Evolutionary conservation across 805 yeast genomes (phyloP).

Genomic region (Ogataea paraovalis): DNA sequence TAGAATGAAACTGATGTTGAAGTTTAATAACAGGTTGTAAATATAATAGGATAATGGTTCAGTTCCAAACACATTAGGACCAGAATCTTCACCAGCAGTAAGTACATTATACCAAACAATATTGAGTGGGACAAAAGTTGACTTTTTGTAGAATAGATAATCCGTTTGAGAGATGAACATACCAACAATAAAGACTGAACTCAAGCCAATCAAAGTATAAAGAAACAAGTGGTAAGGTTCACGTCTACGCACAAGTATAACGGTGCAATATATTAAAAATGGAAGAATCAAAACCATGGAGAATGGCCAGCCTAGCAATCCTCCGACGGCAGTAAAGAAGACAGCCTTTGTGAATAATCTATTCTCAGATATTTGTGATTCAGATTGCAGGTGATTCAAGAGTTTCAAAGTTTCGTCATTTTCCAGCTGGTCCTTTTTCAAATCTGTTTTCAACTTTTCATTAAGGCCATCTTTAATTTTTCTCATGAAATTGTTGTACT

Average conservation of each 20-base stretch:
- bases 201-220: conserved; percentile 16
- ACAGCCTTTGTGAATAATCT: conserved; percentile 31
- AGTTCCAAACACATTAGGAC: conserved; percentile 87
- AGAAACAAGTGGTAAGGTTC: conserved; percentile 5
- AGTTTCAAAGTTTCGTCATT: conserved; percentile 14
- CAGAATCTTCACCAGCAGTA: conserved; percentile 60
- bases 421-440: conserved; percentile 12
- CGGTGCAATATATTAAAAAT: conserved; percentile 38
- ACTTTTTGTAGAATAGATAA: conserved; percentile 54
- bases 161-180: conserved; percentile 41
- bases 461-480: conserved; percentile 16
- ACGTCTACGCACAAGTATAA: conserved; percentile 10
- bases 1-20: conserved; percentile 50
- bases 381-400: conserved; percentile 15
- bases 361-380: conserved; percentile 15
- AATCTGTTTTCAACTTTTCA: conserved; percentile 10
- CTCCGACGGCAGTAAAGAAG: conserved; percentile 56
- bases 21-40: conserved; percentile 67
- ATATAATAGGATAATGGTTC: conserved; percentile 76
- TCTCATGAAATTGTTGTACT: conserved; percentile 18
- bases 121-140: conserved; percentile 72
- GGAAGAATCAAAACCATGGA: conserved; percentile 63
- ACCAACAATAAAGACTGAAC: conserved; percentile 15
- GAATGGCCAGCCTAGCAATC: conserved; percentile 91
- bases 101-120: conserved; percentile 81